These are phyloP conservation scores for Leccinum variicolor DNA, from an alignment of 768 basidiomycete genomes.

Conservation along the genomic window DNA sequence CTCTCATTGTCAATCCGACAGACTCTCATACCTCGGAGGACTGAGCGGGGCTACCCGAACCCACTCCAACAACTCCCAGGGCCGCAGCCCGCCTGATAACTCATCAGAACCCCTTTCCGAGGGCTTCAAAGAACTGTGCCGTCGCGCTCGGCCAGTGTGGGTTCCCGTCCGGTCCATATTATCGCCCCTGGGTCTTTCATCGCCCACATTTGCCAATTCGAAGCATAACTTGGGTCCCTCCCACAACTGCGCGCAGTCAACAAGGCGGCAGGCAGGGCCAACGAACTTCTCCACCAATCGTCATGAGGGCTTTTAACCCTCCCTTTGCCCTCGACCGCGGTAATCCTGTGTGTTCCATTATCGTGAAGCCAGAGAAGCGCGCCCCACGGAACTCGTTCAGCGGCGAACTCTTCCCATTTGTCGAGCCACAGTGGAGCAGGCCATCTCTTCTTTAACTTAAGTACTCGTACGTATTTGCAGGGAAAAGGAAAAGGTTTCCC, in stretches of 20 bases:
- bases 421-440: conserved; percentile 16
- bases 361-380: conserved; percentile 18
- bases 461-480: not conserved
- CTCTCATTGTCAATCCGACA: conserved; percentile 21
- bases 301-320: not conserved
- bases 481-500: not conserved
- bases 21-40: conserved; percentile 10
- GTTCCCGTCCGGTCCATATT: conserved; percentile 15
- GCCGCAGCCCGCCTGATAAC: conserved; percentile 22
- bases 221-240: conserved; percentile 16
- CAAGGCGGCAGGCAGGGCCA: conserved; percentile 3
- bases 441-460: no score
- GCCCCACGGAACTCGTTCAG: conserved; percentile 13
- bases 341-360: conserved; percentile 30
- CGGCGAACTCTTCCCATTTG: conserved; percentile 15
- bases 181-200: conserved; percentile 1
- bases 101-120: conserved; percentile 9
- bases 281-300: conserved; percentile 22
- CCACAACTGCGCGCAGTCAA: conserved; percentile 13
- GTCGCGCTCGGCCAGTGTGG: conserved; percentile 18
- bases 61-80: conserved; percentile 18
- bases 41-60: conserved; percentile 11
- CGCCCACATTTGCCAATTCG: conserved; percentile 29
- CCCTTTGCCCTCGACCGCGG: conserved; percentile 27
- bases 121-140: conserved; percentile 11